Evolutionary conservation across 352 stramenopile species (phyloP).

Genomic region (Globisporangium middletonii): DNA sequence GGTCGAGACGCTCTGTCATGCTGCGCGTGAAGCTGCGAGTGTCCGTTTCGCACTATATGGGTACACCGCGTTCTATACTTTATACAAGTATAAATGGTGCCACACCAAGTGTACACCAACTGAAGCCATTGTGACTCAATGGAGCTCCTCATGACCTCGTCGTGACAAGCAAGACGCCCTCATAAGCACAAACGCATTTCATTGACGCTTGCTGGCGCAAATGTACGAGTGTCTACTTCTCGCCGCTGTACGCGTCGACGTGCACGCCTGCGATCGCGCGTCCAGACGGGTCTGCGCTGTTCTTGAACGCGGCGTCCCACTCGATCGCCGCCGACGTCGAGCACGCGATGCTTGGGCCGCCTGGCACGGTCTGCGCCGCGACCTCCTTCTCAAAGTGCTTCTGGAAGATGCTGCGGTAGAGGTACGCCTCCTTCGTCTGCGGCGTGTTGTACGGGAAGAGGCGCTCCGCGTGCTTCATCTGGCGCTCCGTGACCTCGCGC

Average conservation of each 20-base stretch:
- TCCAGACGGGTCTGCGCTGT: conserved; percentile 92
- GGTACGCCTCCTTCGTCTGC: conserved; percentile 96
- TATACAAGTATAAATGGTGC: too few relatives aligned
- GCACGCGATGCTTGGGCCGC: conserved; percentile 97
- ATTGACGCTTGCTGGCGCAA: too few relatives aligned
- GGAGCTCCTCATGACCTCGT: too few relatives aligned
- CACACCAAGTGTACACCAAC: too few relatives aligned
- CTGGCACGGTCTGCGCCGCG: conserved; percentile 95
- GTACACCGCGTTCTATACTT: too few relatives aligned
- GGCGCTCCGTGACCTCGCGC: conserved; percentile 92
- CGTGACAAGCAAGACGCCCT: too few relatives aligned
- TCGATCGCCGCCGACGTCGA: conserved; percentile 96
- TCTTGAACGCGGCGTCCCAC: conserved; percentile 96
- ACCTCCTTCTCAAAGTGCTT: conserved; percentile 96
- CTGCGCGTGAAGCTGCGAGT: too few relatives aligned
- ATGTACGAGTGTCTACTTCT: background rate
- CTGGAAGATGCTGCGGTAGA: conserved; percentile 97
- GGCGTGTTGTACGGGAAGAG: conserved; percentile 98
- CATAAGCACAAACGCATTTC: too few relatives aligned
- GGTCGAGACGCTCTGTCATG: too few relatives aligned
- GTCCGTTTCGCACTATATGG: too few relatives aligned
- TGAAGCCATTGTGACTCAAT: too few relatives aligned
- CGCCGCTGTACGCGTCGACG: conserved; percentile 87
- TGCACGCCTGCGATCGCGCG: conserved; percentile 94
- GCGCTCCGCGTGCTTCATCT: conserved; percentile 92